A percentile compares a stretch with the other conserved stretches of the same genome.
These are phyloP conservation scores for Neocallimastix lanati DNA, from an alignment of 192 early-diverging fungal species.

Conservation along the genomic window DNA sequence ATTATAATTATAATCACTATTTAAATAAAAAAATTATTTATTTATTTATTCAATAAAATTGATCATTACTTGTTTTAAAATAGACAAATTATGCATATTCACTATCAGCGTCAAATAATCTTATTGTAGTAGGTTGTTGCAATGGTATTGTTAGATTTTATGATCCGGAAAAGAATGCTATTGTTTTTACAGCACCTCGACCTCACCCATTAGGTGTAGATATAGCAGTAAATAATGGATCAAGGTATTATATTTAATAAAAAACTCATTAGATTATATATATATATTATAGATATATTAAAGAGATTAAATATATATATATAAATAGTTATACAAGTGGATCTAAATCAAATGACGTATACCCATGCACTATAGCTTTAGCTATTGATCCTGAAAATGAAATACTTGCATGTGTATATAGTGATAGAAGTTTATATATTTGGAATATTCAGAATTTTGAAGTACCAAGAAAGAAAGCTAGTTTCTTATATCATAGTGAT, in stretches of 20 bases:
- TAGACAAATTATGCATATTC: conserved; percentile 45
- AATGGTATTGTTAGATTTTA: conserved; percentile 61
- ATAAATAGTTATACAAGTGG: conserved; percentile 4
- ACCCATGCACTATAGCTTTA: conserved; percentile 41
- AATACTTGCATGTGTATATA: conserved; percentile 44
- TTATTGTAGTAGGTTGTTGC: conserved; percentile 51
- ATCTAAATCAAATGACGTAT: conserved; percentile 9
- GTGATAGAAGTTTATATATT: conserved; percentile 49
- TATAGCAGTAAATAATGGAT: conserved; percentile 5
- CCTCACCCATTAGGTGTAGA: conserved; percentile 46
- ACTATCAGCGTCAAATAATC: conserved; percentile 29
- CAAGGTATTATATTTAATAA: too few relatives aligned
- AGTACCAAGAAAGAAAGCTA: conserved; percentile 29
- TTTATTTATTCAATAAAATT: too few relatives aligned
- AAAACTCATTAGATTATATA: too few relatives aligned
- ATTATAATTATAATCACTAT: too few relatives aligned
- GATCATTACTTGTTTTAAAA: too few relatives aligned
- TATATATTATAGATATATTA: too few relatives aligned
- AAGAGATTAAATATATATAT: too few relatives aligned
- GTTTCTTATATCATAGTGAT: conserved; percentile 50
- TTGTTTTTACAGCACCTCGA: conserved; percentile 51
- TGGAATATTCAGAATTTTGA: conserved; percentile 32
- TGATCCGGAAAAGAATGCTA: conserved; percentile 46
- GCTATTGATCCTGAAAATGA: conserved; percentile 25
- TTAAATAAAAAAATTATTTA: too few relatives aligned